phyloP scores from a whole-genome alignment of 139 green algal species.

The Picochlorum costavermella region DNA sequence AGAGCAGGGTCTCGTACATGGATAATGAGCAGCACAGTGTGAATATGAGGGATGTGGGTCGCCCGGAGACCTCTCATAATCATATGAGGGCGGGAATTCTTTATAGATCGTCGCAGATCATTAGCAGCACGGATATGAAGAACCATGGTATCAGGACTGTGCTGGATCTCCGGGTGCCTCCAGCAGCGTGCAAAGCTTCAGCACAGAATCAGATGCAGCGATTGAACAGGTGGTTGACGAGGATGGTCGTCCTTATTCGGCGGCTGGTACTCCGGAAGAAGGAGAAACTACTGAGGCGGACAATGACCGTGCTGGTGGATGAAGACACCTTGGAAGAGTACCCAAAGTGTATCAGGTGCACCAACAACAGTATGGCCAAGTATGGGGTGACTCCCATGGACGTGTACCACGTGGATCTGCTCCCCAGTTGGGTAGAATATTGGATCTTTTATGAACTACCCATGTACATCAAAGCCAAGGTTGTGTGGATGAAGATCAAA shows the following conservation, averaged over 20 bases:
- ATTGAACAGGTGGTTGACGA: not conserved
- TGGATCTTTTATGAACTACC: conserved; percentile 24
- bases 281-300: not conserved
- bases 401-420: conserved; percentile 31
- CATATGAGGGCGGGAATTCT: not conserved
- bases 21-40: not conserved
- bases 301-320: not conserved
- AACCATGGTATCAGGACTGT: conserved; percentile 11
- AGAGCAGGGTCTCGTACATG: no score
- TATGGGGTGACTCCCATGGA: conserved; percentile 13
- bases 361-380: not conserved
- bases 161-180: conserved; percentile 9
- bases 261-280: conserved; percentile 1
- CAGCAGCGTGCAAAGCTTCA: conserved; percentile 5
- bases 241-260: not conserved
- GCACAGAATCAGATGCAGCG: conserved; percentile 6
- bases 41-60: not conserved
- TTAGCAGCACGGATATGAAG: not conserved
- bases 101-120: conserved; percentile 7
- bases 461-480: conserved; percentile 6
- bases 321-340: conserved; percentile 1
- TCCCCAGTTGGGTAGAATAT: conserved; percentile 13
- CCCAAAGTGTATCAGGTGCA: conserved; percentile 19
- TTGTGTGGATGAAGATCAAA: conserved; percentile 12
- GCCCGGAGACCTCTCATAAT: not conserved